Evolutionary conservation across 768 basidiomycete species (phyloP), one percentile per base, ranked within the genome.

Genomic region (Lactarius indigo): DNA sequence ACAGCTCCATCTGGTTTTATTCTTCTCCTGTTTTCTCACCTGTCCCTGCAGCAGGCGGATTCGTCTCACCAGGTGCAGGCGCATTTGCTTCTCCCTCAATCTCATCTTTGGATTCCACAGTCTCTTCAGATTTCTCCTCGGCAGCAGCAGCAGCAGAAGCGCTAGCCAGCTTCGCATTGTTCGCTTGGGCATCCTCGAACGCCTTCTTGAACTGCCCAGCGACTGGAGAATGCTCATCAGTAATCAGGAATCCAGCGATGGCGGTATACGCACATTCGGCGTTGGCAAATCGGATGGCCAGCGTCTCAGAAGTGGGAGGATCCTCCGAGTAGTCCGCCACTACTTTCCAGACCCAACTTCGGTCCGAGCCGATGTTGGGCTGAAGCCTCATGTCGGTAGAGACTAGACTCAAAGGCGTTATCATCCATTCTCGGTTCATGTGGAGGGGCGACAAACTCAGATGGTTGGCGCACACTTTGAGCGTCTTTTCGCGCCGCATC

Each of bases 391-490:
- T 98, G 70, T 97, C 95, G 50, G 83, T 68, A 30, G 91, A 79
- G 76, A 98, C 96, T 98, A 72, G 18, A 63, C 57, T 42, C 31
- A 30, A 63, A 61, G 55, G n/a, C 50, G 26, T 30, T n/a, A 39
- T 63, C 58, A 47, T 31, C 28, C 15, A 41, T 44, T 44, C 31
- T 54, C 54, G 26, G 35, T 44, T 64, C 20, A 35, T 26, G 37
- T 3, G 3, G 17, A 9, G 47, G 12, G 54, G 23, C 35, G 13
- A 79, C 83, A 80, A 74, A 98, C 97, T 87, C 71, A 86, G 79
- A 80, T 98, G 97, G 82, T 99, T 99, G 65, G 97, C 97, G 79
- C 97, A 98, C 79, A 98, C 96, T 79, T 99, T 98, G 79, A 94
- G 84, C 57, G 97, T 99, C 88, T 98, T 98, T 85, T 99, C 97